These are phyloP conservation scores for Zygoascus bituminiphila DNA, from an alignment of 805 yeast species.

Conservation along the genomic window DNA sequence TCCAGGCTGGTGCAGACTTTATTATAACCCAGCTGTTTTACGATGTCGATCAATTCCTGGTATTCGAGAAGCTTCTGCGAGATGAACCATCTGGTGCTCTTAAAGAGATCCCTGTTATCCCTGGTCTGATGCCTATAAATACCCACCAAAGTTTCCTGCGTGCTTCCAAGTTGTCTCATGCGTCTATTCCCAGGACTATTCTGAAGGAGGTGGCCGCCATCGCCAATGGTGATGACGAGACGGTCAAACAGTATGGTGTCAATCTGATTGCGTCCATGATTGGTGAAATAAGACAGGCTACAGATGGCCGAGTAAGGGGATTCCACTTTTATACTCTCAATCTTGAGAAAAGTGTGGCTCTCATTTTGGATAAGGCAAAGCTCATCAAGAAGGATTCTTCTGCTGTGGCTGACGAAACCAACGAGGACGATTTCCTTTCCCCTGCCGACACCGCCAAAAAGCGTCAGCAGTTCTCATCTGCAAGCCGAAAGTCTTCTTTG, in stretches of 20 bases:
- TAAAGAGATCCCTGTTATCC: slow-evolving; percentile 51
- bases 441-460: background rate
- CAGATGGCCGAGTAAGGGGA: slow-evolving; percentile 61
- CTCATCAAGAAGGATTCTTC: slow-evolving; percentile 22
- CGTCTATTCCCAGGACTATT: slow-evolving; percentile 59
- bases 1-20: slow-evolving; percentile 92
- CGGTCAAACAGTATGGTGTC: slow-evolving; percentile 78
- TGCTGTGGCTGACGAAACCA: slow-evolving; percentile 27
- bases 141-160: slow-evolving; percentile 75
- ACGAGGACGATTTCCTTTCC: slow-evolving; percentile 18
- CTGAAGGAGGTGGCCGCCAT: slow-evolving; percentile 44
- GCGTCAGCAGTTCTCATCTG: background rate
- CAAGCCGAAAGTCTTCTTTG: slow-evolving; percentile 15
- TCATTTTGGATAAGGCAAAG: slow-evolving; percentile 58
- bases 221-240: slow-evolving; percentile 64
- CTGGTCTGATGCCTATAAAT: slow-evolving; percentile 89
- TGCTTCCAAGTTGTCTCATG: slow-evolving; percentile 84
- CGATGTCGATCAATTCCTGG: slow-evolving; percentile 69
- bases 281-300: slow-evolving; percentile 30
- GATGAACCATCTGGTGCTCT: slow-evolving; percentile 31
- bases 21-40: slow-evolving; percentile 86
- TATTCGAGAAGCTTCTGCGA: slow-evolving; percentile 43
- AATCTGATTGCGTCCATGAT: slow-evolving; percentile 58
- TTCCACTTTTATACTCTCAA: slow-evolving; percentile 91
- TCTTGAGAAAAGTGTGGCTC: slow-evolving; percentile 85